These are phyloP conservation scores for Fomitopsis serialis DNA, from an alignment of 768 basidiomycete species.

Conservation along the genomic window DNA sequence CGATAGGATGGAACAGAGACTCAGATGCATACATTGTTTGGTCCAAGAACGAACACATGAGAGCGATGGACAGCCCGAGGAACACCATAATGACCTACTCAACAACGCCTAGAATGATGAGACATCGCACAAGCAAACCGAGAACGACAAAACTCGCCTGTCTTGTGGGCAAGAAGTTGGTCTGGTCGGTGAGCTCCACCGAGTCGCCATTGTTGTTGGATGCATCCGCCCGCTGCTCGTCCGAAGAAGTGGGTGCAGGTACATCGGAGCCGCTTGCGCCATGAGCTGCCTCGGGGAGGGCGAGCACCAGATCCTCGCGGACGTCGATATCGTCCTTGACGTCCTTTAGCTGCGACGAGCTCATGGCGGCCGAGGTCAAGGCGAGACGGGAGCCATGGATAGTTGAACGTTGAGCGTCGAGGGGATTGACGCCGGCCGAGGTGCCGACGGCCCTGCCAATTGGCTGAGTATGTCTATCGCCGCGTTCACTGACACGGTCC, in stretches of 20 bases:
- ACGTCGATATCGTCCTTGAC: too few species aligned
- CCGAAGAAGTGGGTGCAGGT: too few species aligned
- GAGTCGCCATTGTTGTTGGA: too few species aligned
- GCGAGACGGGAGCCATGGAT: neutral
- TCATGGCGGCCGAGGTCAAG: neutral
- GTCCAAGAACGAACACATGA: slow-evolving; percentile 15
- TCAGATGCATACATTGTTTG: slow-evolving; percentile 14
- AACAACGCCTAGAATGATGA: too few species aligned
- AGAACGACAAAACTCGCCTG: neutral
- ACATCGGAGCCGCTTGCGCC: too few species aligned
- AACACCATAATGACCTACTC: slow-evolving; percentile 12
- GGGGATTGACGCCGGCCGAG: neutral
- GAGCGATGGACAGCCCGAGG: slow-evolving; percentile 12
- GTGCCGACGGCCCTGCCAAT: neutral
- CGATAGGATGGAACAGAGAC: neutral
- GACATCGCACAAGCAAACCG: too few species aligned
- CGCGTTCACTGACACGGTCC: too few species aligned
- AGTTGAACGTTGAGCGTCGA: neutral
- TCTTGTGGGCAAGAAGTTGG: slow-evolving; percentile 14
- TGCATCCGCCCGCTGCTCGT: too few species aligned
- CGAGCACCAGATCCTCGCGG: too few species aligned
- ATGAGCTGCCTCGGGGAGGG: too few species aligned
- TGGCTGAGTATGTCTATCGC: too few species aligned
- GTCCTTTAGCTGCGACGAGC: too few species aligned
- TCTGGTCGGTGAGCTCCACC: slow-evolving; percentile 15